phyloP scores from a whole-genome alignment of 139 green algal genomes.

The Tetraselmis striata region DNA sequence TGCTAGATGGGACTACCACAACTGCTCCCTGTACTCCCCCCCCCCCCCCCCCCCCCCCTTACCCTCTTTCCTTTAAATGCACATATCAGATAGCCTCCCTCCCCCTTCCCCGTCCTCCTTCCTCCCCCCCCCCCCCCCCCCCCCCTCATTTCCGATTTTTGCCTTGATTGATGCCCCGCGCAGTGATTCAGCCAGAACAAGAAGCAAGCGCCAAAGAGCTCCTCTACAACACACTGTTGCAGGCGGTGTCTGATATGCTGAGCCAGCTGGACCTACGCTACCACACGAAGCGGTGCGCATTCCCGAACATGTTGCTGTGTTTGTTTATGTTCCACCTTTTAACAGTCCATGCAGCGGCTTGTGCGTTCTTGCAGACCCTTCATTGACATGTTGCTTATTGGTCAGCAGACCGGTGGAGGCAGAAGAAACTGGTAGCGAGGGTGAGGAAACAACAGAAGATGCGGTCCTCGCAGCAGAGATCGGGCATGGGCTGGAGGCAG shows the following conservation, averaged over 20 bases:
- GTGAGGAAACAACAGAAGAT: too few species aligned
- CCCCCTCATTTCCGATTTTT: not conserved
- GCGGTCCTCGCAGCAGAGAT: not conserved
- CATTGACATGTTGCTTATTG: too few species aligned
- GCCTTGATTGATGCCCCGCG: not conserved
- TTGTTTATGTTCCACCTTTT: too few species aligned
- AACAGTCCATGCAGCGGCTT: too few species aligned
- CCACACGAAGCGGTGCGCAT: not conserved
- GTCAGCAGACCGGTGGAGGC: too few species aligned
- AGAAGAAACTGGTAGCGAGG: too few species aligned
- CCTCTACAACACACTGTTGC: not conserved
- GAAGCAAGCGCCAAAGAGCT: not conserved
- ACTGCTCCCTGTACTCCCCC: not conserved
- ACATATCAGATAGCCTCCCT: not conserved
- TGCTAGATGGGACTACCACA: not conserved
- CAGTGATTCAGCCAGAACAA: not conserved
- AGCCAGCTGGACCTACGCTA: not conserved
- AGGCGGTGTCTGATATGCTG: not conserved
- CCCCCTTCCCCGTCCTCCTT: not conserved
- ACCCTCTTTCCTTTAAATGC: not conserved
- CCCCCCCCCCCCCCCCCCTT: not conserved
- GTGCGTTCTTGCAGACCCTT: too few species aligned
- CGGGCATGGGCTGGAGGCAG: not conserved
- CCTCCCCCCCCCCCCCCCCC: not conserved
- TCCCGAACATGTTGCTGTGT: too few species aligned